These are phyloP conservation scores for Ceratocystis diversiconidia DNA, from an alignment of 2,329 filamentous ascomycete genomes.

Conservation along the genomic window DNA sequence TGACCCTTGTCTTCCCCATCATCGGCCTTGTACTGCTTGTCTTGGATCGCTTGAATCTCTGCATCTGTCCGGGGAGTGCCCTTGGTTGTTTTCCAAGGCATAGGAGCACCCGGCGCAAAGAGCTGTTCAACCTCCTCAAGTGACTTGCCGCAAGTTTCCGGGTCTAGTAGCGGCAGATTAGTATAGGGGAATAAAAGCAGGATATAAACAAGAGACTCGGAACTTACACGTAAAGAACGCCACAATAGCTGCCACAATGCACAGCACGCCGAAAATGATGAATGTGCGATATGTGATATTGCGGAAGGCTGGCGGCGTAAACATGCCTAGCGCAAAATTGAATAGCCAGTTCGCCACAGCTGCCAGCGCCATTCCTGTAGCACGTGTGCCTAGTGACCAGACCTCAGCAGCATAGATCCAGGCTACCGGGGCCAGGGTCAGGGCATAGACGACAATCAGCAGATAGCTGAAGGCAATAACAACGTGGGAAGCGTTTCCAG, in stretches of 20 bases:
- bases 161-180: slow-evolving; percentile 20
- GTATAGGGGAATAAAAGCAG: not conserved
- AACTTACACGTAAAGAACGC: slow-evolving; percentile 27
- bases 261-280: slow-evolving; percentile 31
- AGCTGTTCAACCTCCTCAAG: slow-evolving; percentile 30
- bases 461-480: slow-evolving; percentile 54
- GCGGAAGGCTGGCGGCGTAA: slow-evolving; percentile 27
- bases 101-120: slow-evolving; percentile 25
- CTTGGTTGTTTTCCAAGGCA: slow-evolving; percentile 29
- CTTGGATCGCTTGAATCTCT: slow-evolving; percentile 23
- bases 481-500: slow-evolving; percentile 39
- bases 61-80: slow-evolving; percentile 22
- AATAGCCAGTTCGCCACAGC: slow-evolving; percentile 35
- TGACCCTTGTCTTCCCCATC: slow-evolving; percentile 17
- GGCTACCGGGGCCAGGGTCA: slow-evolving; percentile 48
- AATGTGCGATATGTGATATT: slow-evolving; percentile 26
- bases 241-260: slow-evolving; percentile 31
- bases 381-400: slow-evolving; percentile 46
- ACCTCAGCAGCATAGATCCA: slow-evolving; percentile 55
- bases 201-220: not conserved
- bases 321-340: slow-evolving; percentile 30
- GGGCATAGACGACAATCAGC: slow-evolving; percentile 47
- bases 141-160: slow-evolving; percentile 30
- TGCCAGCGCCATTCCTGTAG: slow-evolving; percentile 43
- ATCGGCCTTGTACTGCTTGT: slow-evolving; percentile 18